Evolutionary conservation across 495 filamentous ascomycete species (phyloP), one percentile per base, ranked within the genome.

Genomic region (Penicillium alfredii): DNA sequence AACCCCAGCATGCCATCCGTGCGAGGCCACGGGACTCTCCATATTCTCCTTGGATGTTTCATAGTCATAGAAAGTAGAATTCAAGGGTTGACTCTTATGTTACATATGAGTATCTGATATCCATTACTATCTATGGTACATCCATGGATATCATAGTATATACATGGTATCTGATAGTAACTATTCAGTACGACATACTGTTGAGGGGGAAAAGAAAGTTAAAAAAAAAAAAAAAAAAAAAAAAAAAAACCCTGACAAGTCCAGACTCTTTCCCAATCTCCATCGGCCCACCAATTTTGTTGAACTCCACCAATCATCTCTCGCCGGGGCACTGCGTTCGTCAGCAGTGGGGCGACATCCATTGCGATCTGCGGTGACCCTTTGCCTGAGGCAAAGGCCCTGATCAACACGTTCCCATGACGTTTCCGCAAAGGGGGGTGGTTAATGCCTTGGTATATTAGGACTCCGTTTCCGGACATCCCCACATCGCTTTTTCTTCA

Each of bases 361-460:
- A 54, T 57, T 57, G 21, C 41, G 53, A 57, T 57, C 53, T 35
- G 36, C 53, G 51, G 22, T 20, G 11, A 28, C 26, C 38, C 15
- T 23, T 40, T 27, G 35, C 15, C 39, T 30, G 19, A 38, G 20
- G 29, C 23, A 29, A 33, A 31, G 29, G 32, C 38, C 34, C 35
- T 30, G 42, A 46, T 54, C 44, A 40, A 36, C 49, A 33, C 21
- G 30, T 40, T 10, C 34, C 34, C 52, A 57, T 57, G 53, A 57
- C 53, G 53, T 57, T 56, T 49, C 46, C 34, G 33, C 37, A 50
- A 44, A 44, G 41, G 46, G 43, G 51, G 42, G 30, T 49, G 53
- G 49, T 24, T n/a, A n/a, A n/a, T n/a, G n/a, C n/a, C n/a, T n/a
- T n/a, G n/a, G n/a, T n/a, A n/a, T n/a, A n/a, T n/a, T n/a, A n/a